These are phyloP conservation scores for Pseudonectria foliicola DNA, from an alignment of 2,329 filamentous ascomycete genomes.

Conservation along the genomic window DNA sequence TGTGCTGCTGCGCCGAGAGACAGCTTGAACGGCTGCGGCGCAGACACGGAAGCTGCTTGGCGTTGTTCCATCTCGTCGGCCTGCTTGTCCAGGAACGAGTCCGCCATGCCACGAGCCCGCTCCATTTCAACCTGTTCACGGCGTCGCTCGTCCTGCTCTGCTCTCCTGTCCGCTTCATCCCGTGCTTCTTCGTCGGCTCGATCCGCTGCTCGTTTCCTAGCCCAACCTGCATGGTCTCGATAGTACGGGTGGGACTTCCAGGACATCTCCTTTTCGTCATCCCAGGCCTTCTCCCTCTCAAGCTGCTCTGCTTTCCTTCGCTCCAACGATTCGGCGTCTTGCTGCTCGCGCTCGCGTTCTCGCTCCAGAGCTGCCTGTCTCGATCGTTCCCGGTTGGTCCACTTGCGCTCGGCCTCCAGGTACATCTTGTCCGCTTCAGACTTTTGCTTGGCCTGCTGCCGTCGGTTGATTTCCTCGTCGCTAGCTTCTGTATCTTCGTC, in stretches of 20 bases:
- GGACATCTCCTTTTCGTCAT: constrained; percentile 78
- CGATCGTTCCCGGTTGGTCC: constrained; percentile 82
- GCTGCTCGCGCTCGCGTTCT: constrained; percentile 71
- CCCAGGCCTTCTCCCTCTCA: constrained; percentile 60
- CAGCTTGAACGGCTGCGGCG: constrained; percentile 81
- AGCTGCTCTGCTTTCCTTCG: constrained; percentile 65
- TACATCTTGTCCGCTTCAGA: constrained; percentile 75
- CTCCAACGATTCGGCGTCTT: constrained; percentile 60
- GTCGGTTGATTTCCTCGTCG: constrained; percentile 75
- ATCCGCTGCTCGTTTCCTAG: constrained; percentile 68
- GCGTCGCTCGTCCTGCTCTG: constrained; percentile 68
- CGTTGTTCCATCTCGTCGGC: constrained; percentile 64
- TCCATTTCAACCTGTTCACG: constrained; percentile 66
- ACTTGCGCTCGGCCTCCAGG: constrained; percentile 78
- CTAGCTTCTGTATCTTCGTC: constrained; percentile 84
- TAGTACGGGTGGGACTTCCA: constrained; percentile 78
- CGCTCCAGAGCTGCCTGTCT: constrained; percentile 79
- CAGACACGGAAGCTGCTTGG: constrained; percentile 31
- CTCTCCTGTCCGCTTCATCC: constrained; percentile 75
- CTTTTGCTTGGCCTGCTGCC: constrained; percentile 63
- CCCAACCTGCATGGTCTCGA: constrained; percentile 76
- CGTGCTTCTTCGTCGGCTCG: constrained; percentile 65
- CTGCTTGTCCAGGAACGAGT: constrained; percentile 82
- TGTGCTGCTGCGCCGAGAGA: constrained; percentile 86
- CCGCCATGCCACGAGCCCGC: constrained; percentile 74